A percentile compares a stretch with the other conserved stretches of the same genome.
Conservation (phyloP, 768 basidiomycete genomes). For the Filobasidium wieringae region DNA sequence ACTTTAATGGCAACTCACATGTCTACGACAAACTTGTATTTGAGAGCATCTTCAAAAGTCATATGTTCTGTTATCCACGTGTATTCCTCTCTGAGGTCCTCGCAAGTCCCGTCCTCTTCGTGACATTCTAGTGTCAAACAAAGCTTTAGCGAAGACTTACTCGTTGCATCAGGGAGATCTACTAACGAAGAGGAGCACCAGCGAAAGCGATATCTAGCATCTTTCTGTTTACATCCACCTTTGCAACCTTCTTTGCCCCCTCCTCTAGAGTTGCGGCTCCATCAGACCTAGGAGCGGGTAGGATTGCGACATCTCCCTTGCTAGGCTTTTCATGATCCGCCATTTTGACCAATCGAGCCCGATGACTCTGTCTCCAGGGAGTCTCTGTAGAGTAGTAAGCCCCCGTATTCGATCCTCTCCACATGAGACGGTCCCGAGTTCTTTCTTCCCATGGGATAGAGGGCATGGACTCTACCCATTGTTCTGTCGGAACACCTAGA, state of each 20-base stretch:
- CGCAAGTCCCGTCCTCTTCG: constrained; percentile 31
- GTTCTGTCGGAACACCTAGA: constrained; percentile 17
- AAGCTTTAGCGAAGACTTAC: neutral
- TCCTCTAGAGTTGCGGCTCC: neutral
- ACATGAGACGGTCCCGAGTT: constrained; percentile 28
- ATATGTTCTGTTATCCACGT: constrained; percentile 14
- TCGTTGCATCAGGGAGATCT: too few species aligned
- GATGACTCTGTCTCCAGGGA: constrained; percentile 28
- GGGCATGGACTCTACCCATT: constrained; percentile 13
- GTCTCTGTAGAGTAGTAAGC: constrained; percentile 21
- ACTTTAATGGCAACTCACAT: constrained; percentile 17
- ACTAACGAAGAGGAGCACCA: constrained; percentile 28
- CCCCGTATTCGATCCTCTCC: constrained; percentile 36
- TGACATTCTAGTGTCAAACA: constrained; percentile 20
- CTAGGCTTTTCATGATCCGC: neutral
- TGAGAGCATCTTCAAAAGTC: constrained; percentile 23
- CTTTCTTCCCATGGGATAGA: constrained; percentile 28
- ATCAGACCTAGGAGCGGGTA: neutral
- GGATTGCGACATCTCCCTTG: neutral
- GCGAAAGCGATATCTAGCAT: constrained; percentile 27
- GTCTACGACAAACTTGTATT: constrained; percentile 33
- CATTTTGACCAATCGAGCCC: constrained; percentile 21
- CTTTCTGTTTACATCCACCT: constrained; percentile 10
- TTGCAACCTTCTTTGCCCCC: neutral
- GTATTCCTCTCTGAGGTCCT: constrained; percentile 22